Base-by-base conservation (phyloP, 768 basidiomycete species). In the Suillus luteus region DNA sequence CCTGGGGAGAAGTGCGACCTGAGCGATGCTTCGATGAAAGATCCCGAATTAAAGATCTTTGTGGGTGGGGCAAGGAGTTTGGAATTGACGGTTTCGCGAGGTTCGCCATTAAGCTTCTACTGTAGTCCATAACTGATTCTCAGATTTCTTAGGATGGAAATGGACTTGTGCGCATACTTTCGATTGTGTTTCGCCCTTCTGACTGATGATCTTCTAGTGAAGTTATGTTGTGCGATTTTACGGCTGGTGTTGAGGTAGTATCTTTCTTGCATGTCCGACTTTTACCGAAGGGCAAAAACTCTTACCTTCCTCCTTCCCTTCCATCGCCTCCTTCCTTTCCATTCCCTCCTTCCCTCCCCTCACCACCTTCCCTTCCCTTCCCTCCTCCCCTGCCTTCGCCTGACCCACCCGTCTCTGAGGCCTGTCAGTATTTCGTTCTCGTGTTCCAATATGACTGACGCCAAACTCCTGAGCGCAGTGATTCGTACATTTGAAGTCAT, bases 151-250 rank as follows among this genome's bases (percentile, higher is more conserved):
- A 82, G 80, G 64, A 82, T 82, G 82, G 80, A 82, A 75, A 78
- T 79, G 76, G 76, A 81, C 65, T 83, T 85, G 81, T 83, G 64
- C 67, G 81, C 72, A 31, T 15, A 2, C n/a, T 48, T 22, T 60
- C 7, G 5, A 15, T 27, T 31, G 5, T 27, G 35, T 35, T 27
- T 7, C 6, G 19, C 55, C 14, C 14, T 33, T 24, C 55, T 12
- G 15, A 7, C 52, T 52, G 24, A 46, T 24, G 15, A 19, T 41
- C 17, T 35, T 54, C 11, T 57, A 83, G 82, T 63, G 83, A 85
- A 69, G 70, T 82, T 17, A 81, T 82, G 77, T 71, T 83, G 10
- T 84, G 83, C 64, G 75, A 83, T 65, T 83, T 85, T 66, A 75
- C 72, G 1, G 66, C 70, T 2, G 81, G 80, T 6, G 70, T 84